Conservation (phyloP, 352 stramenopile genomes). For the Globisporangium viniferum region DNA sequence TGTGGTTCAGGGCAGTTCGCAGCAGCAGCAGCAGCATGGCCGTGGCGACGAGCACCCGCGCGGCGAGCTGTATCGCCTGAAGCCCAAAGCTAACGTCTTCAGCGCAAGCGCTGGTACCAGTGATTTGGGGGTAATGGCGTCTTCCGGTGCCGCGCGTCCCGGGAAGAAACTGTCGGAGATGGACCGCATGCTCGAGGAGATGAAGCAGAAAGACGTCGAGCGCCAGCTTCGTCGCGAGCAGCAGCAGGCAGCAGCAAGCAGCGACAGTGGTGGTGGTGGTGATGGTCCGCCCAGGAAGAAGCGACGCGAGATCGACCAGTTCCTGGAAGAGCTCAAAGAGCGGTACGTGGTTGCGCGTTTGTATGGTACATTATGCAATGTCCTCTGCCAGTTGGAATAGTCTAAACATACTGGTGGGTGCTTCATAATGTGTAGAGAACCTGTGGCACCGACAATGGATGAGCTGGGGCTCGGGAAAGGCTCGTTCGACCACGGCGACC, state of each 20-base stretch:
- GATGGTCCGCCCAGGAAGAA: slow-evolving; percentile 32
- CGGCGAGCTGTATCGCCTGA: slow-evolving; percentile 36
- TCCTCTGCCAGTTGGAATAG: neutral
- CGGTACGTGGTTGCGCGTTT: slow-evolving; percentile 20
- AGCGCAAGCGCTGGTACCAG: neutral
- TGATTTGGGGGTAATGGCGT: neutral
- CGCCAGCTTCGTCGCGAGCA: slow-evolving; percentile 21
- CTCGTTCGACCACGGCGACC: slow-evolving; percentile 84
- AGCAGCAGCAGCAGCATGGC: neutral
- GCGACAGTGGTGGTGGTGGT: neutral
- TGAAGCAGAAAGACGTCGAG: slow-evolving; percentile 52
- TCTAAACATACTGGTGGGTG: neutral
- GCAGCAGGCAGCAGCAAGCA: slow-evolving; percentile 4
- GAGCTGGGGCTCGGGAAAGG: slow-evolving; percentile 36
- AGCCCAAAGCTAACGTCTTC: slow-evolving; percentile 13
- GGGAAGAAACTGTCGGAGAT: slow-evolving; percentile 56
- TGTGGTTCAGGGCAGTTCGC: neutral
- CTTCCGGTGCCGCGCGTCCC: slow-evolving; percentile 1
- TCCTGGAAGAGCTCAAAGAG: slow-evolving; percentile 89
- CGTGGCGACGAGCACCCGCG: neutral
- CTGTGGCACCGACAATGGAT: slow-evolving; percentile 10
- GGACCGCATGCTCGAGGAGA: slow-evolving; percentile 70
- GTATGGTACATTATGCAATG: neutral
- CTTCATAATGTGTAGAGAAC: slow-evolving; percentile 10
- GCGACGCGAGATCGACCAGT: slow-evolving; percentile 80